A percentile compares a stretch with the other conserved stretches of the same genome.
Conservation (phyloP, 257 asterid species). For the Solanum clarkiae region DNA sequence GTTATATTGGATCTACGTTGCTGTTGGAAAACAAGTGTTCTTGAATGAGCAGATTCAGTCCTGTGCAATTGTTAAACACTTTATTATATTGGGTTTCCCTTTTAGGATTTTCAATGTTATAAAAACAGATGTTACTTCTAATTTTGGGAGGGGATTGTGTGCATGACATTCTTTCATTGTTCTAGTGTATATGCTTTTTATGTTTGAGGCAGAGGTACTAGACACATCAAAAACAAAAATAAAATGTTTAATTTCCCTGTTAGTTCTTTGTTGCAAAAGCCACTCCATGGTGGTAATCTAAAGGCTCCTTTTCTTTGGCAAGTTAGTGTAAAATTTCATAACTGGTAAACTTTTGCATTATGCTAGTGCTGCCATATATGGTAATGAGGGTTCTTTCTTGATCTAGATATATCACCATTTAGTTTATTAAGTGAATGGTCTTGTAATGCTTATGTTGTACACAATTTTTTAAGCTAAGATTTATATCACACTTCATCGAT, state of each 20-base stretch:
- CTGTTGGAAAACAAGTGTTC: neutral
- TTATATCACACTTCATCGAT: neutral
- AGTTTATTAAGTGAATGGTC: neutral
- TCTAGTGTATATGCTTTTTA: neutral
- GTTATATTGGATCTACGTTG: neutral
- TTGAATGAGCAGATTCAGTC: neutral
- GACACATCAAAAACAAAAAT: neutral
- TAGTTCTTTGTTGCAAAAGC: neutral
- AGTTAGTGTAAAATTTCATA: neutral
- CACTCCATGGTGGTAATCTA: neutral
- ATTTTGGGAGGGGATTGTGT: neutral
- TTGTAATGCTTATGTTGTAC: neutral
- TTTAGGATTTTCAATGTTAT: neutral
- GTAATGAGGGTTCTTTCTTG: neutral
- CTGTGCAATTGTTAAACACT: neutral
- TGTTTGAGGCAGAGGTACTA: neutral
- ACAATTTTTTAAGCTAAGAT: neutral
- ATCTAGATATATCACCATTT: neutral
- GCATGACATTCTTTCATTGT: neutral
- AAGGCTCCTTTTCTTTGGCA: neutral
- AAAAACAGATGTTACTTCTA: neutral
- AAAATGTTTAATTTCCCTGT: neutral
- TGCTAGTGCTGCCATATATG: neutral
- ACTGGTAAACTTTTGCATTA: neutral
- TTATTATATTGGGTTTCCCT: neutral